Percentiles rank a stretch among this genome's conserved stretches.
phyloP scores from a whole-genome alignment of 2,329 filamentous ascomycete species.

The Colletotrichum echinochloae region DNA sequence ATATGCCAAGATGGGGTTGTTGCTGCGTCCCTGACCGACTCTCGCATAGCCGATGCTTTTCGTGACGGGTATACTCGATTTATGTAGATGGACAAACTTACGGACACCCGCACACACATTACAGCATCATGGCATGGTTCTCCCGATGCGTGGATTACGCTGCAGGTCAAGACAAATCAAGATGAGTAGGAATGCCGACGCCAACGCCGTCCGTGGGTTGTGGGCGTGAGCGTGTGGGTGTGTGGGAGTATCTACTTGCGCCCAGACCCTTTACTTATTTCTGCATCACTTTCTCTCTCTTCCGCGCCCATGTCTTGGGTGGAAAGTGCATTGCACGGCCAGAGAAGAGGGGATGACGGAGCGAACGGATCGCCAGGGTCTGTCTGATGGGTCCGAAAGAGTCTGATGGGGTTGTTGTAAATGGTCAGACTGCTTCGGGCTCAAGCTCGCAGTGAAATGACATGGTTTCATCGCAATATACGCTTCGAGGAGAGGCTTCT shows the following conservation, averaged over 20 bases:
- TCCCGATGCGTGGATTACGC: slow-evolving; percentile 34
- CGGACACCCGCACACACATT: not conserved
- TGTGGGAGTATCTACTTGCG: slow-evolving; percentile 27
- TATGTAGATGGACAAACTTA: not conserved
- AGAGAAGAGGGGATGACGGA: slow-evolving; percentile 9
- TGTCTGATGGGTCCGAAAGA: not conserved
- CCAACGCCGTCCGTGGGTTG: slow-evolving; percentile 30
- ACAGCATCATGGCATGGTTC: not conserved
- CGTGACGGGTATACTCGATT: not conserved
- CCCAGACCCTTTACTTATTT: slow-evolving; percentile 19
- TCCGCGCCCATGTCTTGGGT: slow-evolving; percentile 22
- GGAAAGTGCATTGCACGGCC: slow-evolving; percentile 12
- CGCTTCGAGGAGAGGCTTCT: slow-evolving; percentile 13
- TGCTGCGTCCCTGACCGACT: not conserved
- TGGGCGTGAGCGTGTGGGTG: not conserved
- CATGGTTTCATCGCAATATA: slow-evolving; percentile 34
- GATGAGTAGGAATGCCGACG: slow-evolving; percentile 35
- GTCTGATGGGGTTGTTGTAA: not conserved
- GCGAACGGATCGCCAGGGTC: slow-evolving; percentile 1
- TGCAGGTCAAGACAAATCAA: slow-evolving; percentile 32
- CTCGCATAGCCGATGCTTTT: not conserved
- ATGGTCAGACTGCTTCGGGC: not conserved
- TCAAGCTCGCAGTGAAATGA: slow-evolving; percentile 36
- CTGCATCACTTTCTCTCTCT: slow-evolving; percentile 5
- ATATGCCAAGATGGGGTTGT: not conserved